phyloP scores from a whole-genome alignment of 2,329 filamentous ascomycete species.

The Ascochyta lentis region DNA sequence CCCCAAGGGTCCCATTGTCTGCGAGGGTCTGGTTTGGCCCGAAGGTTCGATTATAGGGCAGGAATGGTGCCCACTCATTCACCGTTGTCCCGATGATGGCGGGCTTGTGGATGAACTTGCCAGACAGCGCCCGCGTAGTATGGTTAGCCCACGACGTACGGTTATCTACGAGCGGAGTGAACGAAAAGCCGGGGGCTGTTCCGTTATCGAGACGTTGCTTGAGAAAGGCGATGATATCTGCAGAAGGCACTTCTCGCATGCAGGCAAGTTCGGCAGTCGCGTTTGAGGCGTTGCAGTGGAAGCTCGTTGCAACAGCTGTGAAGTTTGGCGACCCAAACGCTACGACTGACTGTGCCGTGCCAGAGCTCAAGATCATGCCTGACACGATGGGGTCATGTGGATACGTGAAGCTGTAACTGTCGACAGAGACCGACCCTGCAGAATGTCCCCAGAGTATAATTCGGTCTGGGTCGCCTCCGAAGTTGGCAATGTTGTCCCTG shows the following conservation, averaged over 20 bases:
- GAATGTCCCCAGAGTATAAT: constrained; percentile 52
- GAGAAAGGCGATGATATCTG: constrained; percentile 41
- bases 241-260: constrained; percentile 39
- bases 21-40: constrained; percentile 33
- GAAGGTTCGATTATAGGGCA: constrained; percentile 34
- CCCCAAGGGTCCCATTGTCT: constrained; percentile 26
- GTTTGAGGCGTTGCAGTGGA: constrained; percentile 38
- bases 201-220: constrained; percentile 33
- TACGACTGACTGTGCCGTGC: constrained; percentile 21
- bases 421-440: constrained; percentile 49
- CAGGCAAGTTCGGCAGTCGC: constrained; percentile 42
- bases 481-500: constrained; percentile 47
- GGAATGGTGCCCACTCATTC: constrained; percentile 45
- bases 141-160: constrained; percentile 44
- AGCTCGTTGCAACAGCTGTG: constrained; percentile 44
- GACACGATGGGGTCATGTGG: constrained; percentile 55
- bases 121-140: constrained; percentile 35
- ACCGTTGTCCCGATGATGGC: constrained; percentile 46
- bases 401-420: constrained; percentile 59
- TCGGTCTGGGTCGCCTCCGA: constrained; percentile 41
- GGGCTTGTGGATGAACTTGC: constrained; percentile 36
- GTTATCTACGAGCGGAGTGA: constrained; percentile 38
- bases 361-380: constrained; percentile 34
- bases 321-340: constrained; percentile 41
- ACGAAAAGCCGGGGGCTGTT: constrained; percentile 30